Base-by-base conservation (phyloP, 148 eudicot genomes). In the Talinum fruticosum region DNA sequence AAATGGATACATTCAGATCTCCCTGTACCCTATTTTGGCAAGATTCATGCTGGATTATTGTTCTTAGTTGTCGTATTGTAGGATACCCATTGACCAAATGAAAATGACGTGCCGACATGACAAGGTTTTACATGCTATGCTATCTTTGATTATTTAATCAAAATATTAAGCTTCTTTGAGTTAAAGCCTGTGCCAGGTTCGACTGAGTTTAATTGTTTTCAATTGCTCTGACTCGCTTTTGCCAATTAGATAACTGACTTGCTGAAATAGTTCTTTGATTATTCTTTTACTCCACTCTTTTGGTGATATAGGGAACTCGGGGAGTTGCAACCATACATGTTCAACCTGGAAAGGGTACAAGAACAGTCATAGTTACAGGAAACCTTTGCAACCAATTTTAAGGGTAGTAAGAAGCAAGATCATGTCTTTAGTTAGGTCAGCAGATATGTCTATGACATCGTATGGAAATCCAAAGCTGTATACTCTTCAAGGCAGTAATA, bases 391-490 rank as follows among this genome's bases (percentile, higher is more conserved):
- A 5, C 23, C n/a, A 2, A 44, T 33, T 61, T 59, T n/a, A n/a
- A 35, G 44, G 41, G 33, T 12, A n/a, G 32, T 44, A 72, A 75
- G 64, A 75, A 66, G 34, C 59, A 26, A 34, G 85, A 80, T 62
- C 34, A 80, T 85, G 84, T 81, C 82, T 54, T 77, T 86, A 67
- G 80, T 84, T 69, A 41, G 86, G 67, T 54, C 87, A 32, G 73
- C 38, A 32, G 71, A 78, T 69, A 86, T 86, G 88, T 83, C 88
- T 15, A 61, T 82, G 8, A 66, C 88, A 36, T 61, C 90, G 14
- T 88, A 80, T 66, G 81, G 85, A 73, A 85, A 76, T 72, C 87
- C 80, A 13, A 89, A 80, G 78, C 80, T 83, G 28, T 85, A 71
- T 76, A 32, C 86, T 5, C 68, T 78, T 44, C 81, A 86, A 66